Base-by-base conservation (phyloP, 176 grass and related monocot species). In the Aegilops speltoides region DNA sequence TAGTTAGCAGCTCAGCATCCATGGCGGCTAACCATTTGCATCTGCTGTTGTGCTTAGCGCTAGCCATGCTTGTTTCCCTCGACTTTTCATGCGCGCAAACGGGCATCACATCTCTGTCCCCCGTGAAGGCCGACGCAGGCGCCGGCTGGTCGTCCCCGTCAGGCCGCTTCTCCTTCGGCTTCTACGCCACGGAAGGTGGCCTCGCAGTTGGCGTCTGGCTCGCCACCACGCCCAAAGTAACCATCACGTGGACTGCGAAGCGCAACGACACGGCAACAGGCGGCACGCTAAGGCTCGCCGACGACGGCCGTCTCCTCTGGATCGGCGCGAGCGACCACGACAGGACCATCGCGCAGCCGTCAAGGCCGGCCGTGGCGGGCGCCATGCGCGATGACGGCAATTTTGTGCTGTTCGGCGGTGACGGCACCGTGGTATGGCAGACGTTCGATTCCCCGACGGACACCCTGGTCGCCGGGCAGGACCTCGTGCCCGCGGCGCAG, bases 391-490 rank as follows among this genome's bases (percentile, higher is more conserved):
- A 68, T 29, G 66, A 68, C 16, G 31, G 66, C 29, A 68, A 20
- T 16, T 68, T 68, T 29, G 31, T 68, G 66, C 16, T 68, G 7
- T 34, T 34, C 66, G 66, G 66, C 7, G 66, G 16, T 1, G 66
- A 68, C 17, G 16, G 8, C 31, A 4, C 66, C 3, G 66, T 68
- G 66, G 66, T 68, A 31, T 68, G 66, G 66, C 33, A 32, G 66
- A 19, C 66, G 31, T 68, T 68, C 16, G 66, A 16, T 31, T 68
- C 31, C 16, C 66, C 31, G 8, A 36, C 31, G 16, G 66, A 68
- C 66, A 68, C 66, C 31, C 31, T 68, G 66, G 31, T 68, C 66
- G 66, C 66, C 66, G 66, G 66, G 31, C 66, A 68, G 66, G 66
- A 68, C 7, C 66, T 68, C 66, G 17, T 68, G 15, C 66, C 66